A percentile compares a stretch with the other conserved stretches of the same genome.
phyloP scores from a whole-genome alignment of 495 filamentous ascomycete genomes.

The Cairneyella variabilis region DNA sequence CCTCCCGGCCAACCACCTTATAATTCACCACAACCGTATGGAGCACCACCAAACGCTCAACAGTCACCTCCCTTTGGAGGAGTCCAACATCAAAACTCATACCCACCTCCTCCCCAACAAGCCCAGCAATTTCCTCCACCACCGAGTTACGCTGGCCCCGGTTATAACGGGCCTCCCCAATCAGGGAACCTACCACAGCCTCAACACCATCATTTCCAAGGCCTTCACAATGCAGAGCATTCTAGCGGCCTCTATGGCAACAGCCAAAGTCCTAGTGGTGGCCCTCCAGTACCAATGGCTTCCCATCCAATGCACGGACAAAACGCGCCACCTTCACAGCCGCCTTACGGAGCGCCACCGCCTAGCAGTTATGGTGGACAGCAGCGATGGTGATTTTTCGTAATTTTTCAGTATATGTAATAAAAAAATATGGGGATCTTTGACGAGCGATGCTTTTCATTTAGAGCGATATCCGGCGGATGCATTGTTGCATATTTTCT shows the following conservation, averaged over 20 bases:
- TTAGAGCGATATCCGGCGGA: slow-evolving; percentile 22
- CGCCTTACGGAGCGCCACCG: slow-evolving; percentile 4
- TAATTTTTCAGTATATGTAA: not conserved
- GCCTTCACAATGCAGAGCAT: slow-evolving; percentile 14
- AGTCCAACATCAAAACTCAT: slow-evolving; percentile 20
- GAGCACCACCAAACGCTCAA: not conserved
- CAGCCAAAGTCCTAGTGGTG: no score
- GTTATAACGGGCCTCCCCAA: slow-evolving; percentile 11
- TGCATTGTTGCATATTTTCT: slow-evolving; percentile 11
- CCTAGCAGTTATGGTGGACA: slow-evolving; percentile 19
- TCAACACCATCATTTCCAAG: slow-evolving; percentile 14
- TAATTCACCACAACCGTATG: slow-evolving; percentile 6
- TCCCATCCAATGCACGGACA: slow-evolving; percentile 33
- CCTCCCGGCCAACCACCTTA: no score
- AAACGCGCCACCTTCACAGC: slow-evolving; percentile 6
- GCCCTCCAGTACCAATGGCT: slow-evolving; percentile 29
- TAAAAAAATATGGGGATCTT: not conserved
- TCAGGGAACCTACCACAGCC: slow-evolving; percentile 14
- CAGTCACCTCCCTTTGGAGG: slow-evolving; percentile 24
- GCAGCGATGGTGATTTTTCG: slow-evolving; percentile 18
- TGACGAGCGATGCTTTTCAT: slow-evolving; percentile 1
- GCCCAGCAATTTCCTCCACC: slow-evolving; percentile 33
- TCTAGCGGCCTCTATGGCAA: slow-evolving; percentile 26
- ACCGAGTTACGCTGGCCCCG: slow-evolving; percentile 16
- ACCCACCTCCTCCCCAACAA: slow-evolving; percentile 18